Base-by-base conservation (phyloP, 1,284 basidiomycete genomes). In the Fomes fomentarius region DNA sequence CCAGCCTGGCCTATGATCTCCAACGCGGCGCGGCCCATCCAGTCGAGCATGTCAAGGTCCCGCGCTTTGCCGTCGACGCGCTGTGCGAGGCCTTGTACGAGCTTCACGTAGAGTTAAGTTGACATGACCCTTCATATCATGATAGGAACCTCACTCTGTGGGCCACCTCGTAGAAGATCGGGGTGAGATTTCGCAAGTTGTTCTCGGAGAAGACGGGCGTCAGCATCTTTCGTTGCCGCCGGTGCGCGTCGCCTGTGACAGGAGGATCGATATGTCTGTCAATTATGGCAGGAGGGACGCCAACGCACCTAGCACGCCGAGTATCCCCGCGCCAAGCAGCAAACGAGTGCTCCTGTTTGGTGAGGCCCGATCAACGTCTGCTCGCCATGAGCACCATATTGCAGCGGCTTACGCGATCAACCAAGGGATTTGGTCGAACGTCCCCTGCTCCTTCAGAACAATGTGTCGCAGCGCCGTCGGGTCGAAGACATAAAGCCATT, bases 11-110 rank as follows among this genome's bases (percentile, higher is more conserved):
- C 70, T 25, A 72, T 65, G 21, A 69, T 63, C 50, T 72, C 69
- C 12, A 71, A 56, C 8, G 76, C 73, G 4, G 68, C 66, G 15
- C 70, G 67, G 1, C 69, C 63, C 68, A 74, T 71, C 74, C 74
- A 78, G n/a, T 70, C 63, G 15, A 74, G 54, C 54, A 61, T 47
- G 50, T 61, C 57, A 25, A 61, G 38, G 8, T 56, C 52, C 12
- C 38, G 24, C 52, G 21, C 60, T 4, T 75, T 50, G 48, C 75
- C 70, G n/a, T 73, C 57, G 46, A 75, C 66, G 6, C 46, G 43
- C 14, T 37, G 40, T 3, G 59, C 35, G 25, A 61, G 53, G 4
- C 51, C 59, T 14, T 52, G 14, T 2, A 53, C 53, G 14, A 61
- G 56, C 59, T 61, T 17, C 15, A 14, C 7, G 10, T 30, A 6